Conservation (phyloP, 192 early-diverging fungal species). For the Backusella luteola region DNA sequence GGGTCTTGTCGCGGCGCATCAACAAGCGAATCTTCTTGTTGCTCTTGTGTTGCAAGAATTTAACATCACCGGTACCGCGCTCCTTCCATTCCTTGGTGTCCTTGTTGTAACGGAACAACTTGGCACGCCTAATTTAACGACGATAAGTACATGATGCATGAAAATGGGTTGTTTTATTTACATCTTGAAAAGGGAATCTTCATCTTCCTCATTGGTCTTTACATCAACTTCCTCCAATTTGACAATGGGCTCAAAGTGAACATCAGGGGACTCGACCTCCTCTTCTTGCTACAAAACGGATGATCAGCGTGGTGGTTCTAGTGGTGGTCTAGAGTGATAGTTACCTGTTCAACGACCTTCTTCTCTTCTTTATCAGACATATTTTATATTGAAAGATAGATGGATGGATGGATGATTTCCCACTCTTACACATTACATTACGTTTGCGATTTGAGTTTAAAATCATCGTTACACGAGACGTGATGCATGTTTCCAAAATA, state of each 20-base stretch:
- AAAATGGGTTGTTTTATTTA: constrained; percentile 31
- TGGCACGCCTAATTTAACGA: constrained; percentile 71
- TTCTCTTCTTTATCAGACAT: constrained; percentile 42
- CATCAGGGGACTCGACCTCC: constrained; percentile 76
- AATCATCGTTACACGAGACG: background rate
- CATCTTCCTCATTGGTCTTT: constrained; percentile 97
- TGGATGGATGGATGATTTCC: constrained; percentile 19
- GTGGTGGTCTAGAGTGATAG: background rate
- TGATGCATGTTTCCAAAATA: background rate
- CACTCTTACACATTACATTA: background rate
- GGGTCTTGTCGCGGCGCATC: constrained; percentile 98
- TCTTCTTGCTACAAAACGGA: constrained; percentile 62
- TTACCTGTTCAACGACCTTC: constrained; percentile 37
- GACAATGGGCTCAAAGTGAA: constrained; percentile 96
- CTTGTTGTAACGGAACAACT: constrained; percentile 98
- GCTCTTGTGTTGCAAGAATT: constrained; percentile 92
- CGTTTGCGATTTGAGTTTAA: background rate
- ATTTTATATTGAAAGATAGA: background rate
- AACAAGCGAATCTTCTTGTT: constrained; percentile 89
- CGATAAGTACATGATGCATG: background rate
- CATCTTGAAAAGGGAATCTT: constrained; percentile 90
- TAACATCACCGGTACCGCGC: constrained; percentile 97
- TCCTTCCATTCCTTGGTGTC: constrained; percentile 97
- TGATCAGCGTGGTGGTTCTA: background rate
- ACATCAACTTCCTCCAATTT: constrained; percentile 90